A percentile compares a stretch with the other conserved stretches of the same genome.
phyloP scores from a whole-genome alignment of 2,329 filamentous ascomycete species.

The Diplodia intermedia region DNA sequence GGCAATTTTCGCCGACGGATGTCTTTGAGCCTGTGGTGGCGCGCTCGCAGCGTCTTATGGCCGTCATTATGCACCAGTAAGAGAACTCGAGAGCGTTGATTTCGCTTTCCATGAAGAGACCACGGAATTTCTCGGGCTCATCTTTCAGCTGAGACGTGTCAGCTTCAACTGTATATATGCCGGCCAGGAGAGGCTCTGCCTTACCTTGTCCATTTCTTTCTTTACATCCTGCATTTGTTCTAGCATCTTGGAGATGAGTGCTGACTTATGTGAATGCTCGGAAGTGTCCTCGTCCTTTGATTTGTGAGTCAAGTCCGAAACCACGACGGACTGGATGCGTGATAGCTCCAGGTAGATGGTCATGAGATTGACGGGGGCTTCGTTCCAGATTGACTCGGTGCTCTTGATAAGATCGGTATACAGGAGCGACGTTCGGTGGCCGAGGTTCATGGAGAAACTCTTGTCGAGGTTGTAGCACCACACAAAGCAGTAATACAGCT shows the following conservation, averaged over 20 bases:
- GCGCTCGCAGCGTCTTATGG: slow-evolving; percentile 41
- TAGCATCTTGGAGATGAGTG: slow-evolving; percentile 29
- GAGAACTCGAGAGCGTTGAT: slow-evolving; percentile 39
- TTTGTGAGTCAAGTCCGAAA: not conserved
- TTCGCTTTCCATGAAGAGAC: slow-evolving; percentile 39
- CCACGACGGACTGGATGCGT: slow-evolving; percentile 42
- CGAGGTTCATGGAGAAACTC: slow-evolving; percentile 42
- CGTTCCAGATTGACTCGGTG: slow-evolving; percentile 35
- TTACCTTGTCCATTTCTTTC: not conserved
- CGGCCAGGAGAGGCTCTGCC: slow-evolving; percentile 33
- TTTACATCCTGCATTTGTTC: slow-evolving; percentile 8
- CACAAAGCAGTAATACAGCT: slow-evolving; percentile 40
- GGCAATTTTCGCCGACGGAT: slow-evolving; percentile 42
- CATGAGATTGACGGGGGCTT: slow-evolving; percentile 38
- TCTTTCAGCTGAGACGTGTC: slow-evolving; percentile 34
- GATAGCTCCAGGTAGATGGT: slow-evolving; percentile 40
- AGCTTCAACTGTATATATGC: not conserved
- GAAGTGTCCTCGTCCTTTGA: slow-evolving; percentile 31
- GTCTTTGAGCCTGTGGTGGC: slow-evolving; percentile 41
- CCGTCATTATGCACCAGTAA: slow-evolving; percentile 44
- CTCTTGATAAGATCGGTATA: slow-evolving; percentile 37
- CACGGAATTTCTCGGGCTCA: slow-evolving; percentile 32
- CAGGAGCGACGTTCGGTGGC: slow-evolving; percentile 40
- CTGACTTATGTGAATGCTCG: slow-evolving; percentile 35
- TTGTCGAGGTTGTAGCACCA: slow-evolving; percentile 45